phyloP scores from a whole-genome alignment of 306 rosid genomes.

The Corylus americana region DNA sequence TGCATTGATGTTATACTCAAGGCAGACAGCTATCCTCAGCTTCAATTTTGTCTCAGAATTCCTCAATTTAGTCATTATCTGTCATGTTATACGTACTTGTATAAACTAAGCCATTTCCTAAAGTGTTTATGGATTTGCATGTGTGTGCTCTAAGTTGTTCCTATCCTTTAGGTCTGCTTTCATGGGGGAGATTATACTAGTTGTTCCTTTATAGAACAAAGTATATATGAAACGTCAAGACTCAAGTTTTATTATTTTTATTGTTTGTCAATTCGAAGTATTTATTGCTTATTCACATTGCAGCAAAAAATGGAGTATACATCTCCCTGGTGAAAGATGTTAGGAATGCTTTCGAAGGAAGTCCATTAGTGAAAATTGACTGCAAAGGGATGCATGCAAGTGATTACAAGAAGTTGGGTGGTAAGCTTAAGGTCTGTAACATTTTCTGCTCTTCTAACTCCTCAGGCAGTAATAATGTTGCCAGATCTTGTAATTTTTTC shows the following conservation, averaged over 20 bases:
- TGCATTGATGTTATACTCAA: not conserved
- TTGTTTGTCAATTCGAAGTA: constrained; percentile 17
- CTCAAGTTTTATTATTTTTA: not conserved
- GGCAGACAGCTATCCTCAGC: constrained; percentile 2
- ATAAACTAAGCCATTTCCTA: not conserved
- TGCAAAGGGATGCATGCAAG: constrained; percentile 88
- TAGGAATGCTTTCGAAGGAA: constrained; percentile 88
- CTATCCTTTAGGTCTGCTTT: constrained; percentile 11
- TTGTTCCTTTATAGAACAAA: constrained; percentile 2
- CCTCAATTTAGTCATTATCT: not conserved
- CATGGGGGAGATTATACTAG: not conserved
- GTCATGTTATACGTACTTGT: not conserved
- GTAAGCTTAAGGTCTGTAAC: constrained; percentile 79
- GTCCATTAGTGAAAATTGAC: constrained; percentile 77
- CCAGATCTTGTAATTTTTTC: constrained; percentile 13
- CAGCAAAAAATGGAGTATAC: constrained; percentile 95
- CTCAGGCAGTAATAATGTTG: not conserved
- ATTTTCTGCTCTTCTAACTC: not conserved
- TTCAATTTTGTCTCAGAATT: not conserved
- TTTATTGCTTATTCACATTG: constrained; percentile 32
- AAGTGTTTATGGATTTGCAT: constrained; percentile 9
- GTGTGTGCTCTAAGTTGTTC: constrained; percentile 20
- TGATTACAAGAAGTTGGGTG: constrained; percentile 95
- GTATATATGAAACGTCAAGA: constrained; percentile 13
- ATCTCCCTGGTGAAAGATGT: constrained; percentile 70